Percentiles rank a stretch among this genome's conserved stretches.
These are phyloP conservation scores for Plasmodium relictum DNA, from an alignment of 169 alveolate genomes.

Conservation along the genomic window DNA sequence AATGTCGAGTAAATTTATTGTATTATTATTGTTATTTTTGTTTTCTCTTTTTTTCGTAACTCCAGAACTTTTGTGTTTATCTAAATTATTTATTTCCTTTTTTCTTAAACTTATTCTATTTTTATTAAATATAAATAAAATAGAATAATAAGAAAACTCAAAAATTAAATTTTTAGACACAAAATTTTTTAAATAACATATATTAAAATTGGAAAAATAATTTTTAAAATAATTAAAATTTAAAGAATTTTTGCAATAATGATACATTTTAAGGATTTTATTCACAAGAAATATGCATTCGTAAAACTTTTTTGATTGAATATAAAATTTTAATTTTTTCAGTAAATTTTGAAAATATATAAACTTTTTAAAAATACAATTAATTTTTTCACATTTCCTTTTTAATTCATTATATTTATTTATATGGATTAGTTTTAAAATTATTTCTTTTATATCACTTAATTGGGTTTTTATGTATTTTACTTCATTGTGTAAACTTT, in stretches of 20 bases:
- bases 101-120: background rate
- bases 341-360: constrained; percentile 7
- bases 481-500: constrained; percentile 19
- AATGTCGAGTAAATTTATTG: background rate
- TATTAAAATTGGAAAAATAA: constrained; percentile 33
- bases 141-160: constrained; percentile 11
- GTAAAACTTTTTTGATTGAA: constrained; percentile 13
- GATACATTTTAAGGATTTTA: constrained; percentile 1
- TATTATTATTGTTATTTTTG: background rate
- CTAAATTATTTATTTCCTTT: background rate
- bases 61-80: background rate
- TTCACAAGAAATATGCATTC: constrained; percentile 15
- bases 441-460: constrained; percentile 5
- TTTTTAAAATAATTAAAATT: background rate
- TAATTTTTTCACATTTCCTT: constrained; percentile 10
- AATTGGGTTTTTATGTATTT: background rate
- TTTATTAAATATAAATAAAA: constrained; percentile 2
- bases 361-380: constrained; percentile 10
- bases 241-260: background rate
- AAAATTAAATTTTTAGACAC: constrained; percentile 17
- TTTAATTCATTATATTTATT: constrained; percentile 21
- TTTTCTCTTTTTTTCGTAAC: background rate
- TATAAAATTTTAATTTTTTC: constrained; percentile 1
- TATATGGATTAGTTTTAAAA: constrained; percentile 21
- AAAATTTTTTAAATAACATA: constrained; percentile 5